Conservation (phyloP, 1,284 basidiomycete genomes). For the Microbotryum intermedium region DNA sequence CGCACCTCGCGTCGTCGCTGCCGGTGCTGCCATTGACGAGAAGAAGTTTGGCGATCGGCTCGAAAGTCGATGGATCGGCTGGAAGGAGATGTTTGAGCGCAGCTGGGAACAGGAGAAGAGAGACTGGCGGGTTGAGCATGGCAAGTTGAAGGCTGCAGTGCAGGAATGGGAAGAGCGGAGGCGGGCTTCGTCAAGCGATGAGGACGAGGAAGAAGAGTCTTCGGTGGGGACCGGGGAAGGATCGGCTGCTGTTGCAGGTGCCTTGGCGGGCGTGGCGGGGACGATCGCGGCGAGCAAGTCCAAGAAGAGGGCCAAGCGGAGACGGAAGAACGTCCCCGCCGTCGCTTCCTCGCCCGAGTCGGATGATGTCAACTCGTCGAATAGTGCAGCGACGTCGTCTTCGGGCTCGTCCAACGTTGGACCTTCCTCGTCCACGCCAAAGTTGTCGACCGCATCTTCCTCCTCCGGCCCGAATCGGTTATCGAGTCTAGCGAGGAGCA, state of each 20-base stretch:
- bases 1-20: conserved; percentile 37
- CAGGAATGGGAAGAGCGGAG: conserved; percentile 69
- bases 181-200: conserved; percentile 38
- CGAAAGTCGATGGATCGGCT: conserved; percentile 64
- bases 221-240: not conserved
- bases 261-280: not conserved
- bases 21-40: conserved; percentile 39
- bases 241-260: not conserved
- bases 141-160: conserved; percentile 60
- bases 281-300: not conserved
- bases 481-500: not conserved
- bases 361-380: conserved; percentile 19
- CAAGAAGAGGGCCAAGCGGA: conserved; percentile 31
- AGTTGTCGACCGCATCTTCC: not conserved
- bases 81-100: conserved; percentile 41
- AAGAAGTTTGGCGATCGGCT: conserved; percentile 43
- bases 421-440: not conserved
- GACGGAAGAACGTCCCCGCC: conserved; percentile 26
- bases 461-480: not conserved
- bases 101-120: conserved; percentile 53
- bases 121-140: conserved; percentile 72
- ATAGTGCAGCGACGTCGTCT: not conserved
- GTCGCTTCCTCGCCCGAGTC: conserved; percentile 25
- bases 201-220: conserved; percentile 13
- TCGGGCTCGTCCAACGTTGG: conserved; percentile 8